These are phyloP conservation scores for Strigomonas culicis DNA, from an alignment of 208 protist genomes.

Conservation along the genomic window DNA sequence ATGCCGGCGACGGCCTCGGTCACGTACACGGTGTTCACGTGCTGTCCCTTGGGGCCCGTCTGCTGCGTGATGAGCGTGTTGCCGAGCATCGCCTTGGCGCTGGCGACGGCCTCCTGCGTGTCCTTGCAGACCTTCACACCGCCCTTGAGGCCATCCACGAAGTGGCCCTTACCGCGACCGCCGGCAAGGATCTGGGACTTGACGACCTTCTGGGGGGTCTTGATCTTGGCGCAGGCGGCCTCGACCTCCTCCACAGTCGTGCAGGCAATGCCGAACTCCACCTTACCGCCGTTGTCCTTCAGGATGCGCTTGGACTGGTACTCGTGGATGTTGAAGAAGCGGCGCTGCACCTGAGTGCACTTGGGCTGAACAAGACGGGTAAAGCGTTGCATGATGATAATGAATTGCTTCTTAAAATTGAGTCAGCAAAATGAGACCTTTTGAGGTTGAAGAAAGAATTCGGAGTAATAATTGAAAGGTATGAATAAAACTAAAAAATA, in stretches of 20 bases:
- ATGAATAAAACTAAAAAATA: constrained; percentile 10
- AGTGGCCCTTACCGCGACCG: constrained; percentile 98
- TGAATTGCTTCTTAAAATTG: not conserved
- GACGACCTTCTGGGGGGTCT: constrained; percentile 93
- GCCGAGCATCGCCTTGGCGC: constrained; percentile 96
- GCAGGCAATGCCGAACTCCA: constrained; percentile 90
- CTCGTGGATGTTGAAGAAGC: constrained; percentile 92
- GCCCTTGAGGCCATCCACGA: constrained; percentile 96
- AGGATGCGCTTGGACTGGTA: constrained; percentile 91
- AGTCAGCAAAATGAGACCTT: constrained; percentile 8
- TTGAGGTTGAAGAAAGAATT: constrained; percentile 2
- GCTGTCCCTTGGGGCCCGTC: constrained; percentile 93
- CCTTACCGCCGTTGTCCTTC: constrained; percentile 85
- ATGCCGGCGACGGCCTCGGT: constrained; percentile 89
- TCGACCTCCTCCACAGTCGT: constrained; percentile 85
- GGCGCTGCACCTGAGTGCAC: constrained; percentile 58
- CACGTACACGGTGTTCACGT: constrained; percentile 90
- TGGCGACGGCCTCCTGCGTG: constrained; percentile 78
- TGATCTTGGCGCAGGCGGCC: constrained; percentile 85
- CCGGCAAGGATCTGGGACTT: constrained; percentile 99
- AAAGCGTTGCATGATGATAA: constrained; percentile 63
- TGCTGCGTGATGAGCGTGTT: constrained; percentile 99
- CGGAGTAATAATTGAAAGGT: constrained; percentile 2
- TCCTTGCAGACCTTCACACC: constrained; percentile 89
- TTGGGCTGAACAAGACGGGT: constrained; percentile 55